Evolutionary conservation across 192 early-diverging fungal species (phyloP).

Genomic region (Coemansia asiatica): DNA sequence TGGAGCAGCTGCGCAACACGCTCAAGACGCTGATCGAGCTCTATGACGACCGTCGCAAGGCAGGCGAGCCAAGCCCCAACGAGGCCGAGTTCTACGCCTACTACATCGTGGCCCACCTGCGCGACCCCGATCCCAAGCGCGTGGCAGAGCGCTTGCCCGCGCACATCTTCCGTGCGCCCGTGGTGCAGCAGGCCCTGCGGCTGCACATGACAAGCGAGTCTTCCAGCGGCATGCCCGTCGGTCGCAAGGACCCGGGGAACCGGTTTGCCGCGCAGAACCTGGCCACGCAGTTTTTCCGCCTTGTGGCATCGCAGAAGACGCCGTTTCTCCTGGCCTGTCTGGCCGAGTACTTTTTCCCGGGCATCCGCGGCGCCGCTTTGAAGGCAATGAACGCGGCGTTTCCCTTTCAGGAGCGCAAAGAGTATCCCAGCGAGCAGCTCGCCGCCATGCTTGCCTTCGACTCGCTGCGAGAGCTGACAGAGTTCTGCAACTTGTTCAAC

Average conservation of each 20-base stretch:
- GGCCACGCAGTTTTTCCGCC: constrained; percentile 73
- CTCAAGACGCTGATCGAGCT: constrained; percentile 83
- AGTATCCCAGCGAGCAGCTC: constrained; percentile 55
- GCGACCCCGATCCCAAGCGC: constrained; percentile 70
- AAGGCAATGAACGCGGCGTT: constrained; percentile 72
- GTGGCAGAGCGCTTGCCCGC: constrained; percentile 61
- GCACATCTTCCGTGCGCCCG: constrained; percentile 59
- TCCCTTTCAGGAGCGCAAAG: constrained; percentile 45
- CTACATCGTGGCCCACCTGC: constrained; percentile 74
- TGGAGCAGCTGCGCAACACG: constrained; percentile 86
- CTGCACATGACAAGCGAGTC: constrained; percentile 64
- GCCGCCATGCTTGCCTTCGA: constrained; percentile 64
- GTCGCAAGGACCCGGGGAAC: constrained; percentile 52
- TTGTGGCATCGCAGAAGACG: constrained; percentile 57
- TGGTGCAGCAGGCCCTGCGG: constrained; percentile 69
- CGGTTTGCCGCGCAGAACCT: constrained; percentile 63
- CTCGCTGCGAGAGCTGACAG: constrained; percentile 52
- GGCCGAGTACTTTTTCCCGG: constrained; percentile 70
- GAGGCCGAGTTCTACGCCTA: constrained; percentile 93
- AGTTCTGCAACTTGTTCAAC: constrained; percentile 35
- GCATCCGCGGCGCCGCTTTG: constrained; percentile 72
- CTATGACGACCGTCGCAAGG: constrained; percentile 72
- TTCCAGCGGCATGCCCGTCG: constrained; percentile 52
- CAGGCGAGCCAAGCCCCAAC: constrained; percentile 61
- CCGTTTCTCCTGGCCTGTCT: constrained; percentile 79